Conservation (phyloP, 257 asterid genomes). For the Handroanthus guayacan region DNA sequence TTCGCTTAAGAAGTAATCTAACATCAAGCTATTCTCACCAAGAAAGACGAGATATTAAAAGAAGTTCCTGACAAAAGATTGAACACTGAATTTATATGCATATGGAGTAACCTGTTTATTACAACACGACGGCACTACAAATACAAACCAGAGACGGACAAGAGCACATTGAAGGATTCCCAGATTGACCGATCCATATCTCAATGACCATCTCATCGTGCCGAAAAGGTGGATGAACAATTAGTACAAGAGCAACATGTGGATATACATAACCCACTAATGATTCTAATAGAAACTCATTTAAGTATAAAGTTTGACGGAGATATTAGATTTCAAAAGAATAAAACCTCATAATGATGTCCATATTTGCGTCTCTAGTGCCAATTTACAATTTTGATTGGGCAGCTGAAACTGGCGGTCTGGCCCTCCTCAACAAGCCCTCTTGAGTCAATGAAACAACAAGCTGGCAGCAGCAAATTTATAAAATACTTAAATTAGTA, state of each 20-base stretch:
- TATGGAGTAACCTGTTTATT: no score
- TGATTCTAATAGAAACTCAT: neutral
- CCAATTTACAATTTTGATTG: slow-evolving; percentile 58
- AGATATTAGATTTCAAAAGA: neutral
- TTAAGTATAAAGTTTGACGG: neutral
- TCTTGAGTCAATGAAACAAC: slow-evolving; percentile 85
- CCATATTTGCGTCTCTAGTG: neutral
- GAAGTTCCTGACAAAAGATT: no score
- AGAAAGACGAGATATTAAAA: no score
- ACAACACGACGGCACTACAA: no score
- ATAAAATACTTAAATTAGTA: neutral
- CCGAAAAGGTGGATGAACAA: neutral
- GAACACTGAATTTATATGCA: no score
- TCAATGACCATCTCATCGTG: neutral
- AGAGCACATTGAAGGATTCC: neutral
- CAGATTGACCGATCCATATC: neutral
- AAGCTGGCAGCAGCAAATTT: slow-evolving; percentile 55
- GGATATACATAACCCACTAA: neutral
- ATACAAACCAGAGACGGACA: neutral
- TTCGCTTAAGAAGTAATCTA: no score
- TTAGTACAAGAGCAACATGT: neutral
- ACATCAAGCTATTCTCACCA: no score
- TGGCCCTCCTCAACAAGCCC: slow-evolving; percentile 72
- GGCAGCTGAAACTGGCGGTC: slow-evolving; percentile 41
- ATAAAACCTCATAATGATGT: neutral